Conservation (phyloP, 2,329 filamentous ascomycete genomes). For the Penicillium olsonii region DNA sequence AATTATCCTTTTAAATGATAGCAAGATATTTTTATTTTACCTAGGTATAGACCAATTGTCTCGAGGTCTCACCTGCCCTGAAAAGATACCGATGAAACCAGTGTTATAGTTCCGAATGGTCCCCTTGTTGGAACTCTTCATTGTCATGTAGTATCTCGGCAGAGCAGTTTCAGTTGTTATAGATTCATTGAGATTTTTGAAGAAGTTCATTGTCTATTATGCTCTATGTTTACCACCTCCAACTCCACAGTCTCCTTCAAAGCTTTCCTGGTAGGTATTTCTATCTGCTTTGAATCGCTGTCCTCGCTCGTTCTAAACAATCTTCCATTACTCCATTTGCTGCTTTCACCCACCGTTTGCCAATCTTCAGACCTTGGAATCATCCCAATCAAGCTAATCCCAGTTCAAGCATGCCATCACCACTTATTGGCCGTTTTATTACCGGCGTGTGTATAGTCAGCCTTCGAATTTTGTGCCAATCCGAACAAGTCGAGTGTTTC, state of each 20-base stretch:
- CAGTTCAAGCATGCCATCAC: too few relatives aligned
- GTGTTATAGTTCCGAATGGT: background rate
- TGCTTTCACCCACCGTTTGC: too few relatives aligned
- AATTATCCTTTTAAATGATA: background rate
- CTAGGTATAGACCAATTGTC: too few relatives aligned
- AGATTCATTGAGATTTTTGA: background rate
- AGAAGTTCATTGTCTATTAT: background rate
- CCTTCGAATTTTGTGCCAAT: too few relatives aligned
- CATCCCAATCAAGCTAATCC: too few relatives aligned
- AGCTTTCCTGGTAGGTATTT: background rate
- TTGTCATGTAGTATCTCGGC: background rate
- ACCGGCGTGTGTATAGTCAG: too few relatives aligned
- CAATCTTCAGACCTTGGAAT: too few relatives aligned
- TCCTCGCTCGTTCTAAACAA: background rate
- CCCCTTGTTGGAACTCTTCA: background rate
- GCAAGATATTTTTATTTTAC: background rate
- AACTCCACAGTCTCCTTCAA: background rate
- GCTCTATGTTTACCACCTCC: background rate
- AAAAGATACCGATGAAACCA: background rate
- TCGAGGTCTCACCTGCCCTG: too few relatives aligned
- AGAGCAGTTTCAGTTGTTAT: background rate
- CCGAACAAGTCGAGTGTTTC: too few relatives aligned
- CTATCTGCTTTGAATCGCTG: background rate
- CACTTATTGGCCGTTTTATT: too few relatives aligned
- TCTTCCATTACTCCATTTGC: too few relatives aligned